Base-by-base conservation (phyloP, 257 asterid genomes). In the Cynanchum wilfordii region DNA sequence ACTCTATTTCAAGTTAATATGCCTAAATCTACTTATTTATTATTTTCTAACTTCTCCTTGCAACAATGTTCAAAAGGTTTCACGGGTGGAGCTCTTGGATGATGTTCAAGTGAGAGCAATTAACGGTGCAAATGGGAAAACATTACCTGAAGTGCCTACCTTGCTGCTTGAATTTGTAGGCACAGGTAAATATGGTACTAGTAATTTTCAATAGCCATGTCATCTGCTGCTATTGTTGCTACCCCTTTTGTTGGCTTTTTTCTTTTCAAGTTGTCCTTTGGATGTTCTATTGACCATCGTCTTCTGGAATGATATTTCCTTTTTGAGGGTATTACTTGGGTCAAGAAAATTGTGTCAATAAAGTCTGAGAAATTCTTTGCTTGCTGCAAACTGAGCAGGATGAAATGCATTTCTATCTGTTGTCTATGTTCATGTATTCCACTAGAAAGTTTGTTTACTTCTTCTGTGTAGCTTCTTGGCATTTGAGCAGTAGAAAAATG, bases 41-140 rank as follows among this genome's bases (percentile, higher is more conserved):
- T 56, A 22, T 71, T 33, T 55, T 58, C 54, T 36, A 30, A 5
- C 52, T 36, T 71, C 71, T 49, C 73, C 11, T 66, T 54, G 70
- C 66, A 40, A 51, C 63, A 40, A 36, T 45, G 8, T 64, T 75
- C 68, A 57, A 69, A 64, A 93, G 98, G 97, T 91, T 68, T 95
- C 99, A 36, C 86, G 98, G 83, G 91, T 95, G 82, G 99, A 95
- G 88, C 97, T 95, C 71, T 75, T 95, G 82, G 99, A 95, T 81
- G 99, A 95, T 87, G 95, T 91, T 80, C 99, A 91, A 84, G 78
- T 95, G 77, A 87, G 86, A 82, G 99, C 99, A 38, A 85, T 95
- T 81, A 95, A 95, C 82, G 2, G 84, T 76, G 99, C 96, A 70
- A 95, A 95, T 69, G 97, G 91, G 74, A 91, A 91, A 87, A 81